These are phyloP conservation scores for Pyrus betulifolia DNA, from an alignment of 306 rosid genomes.

Conservation along the genomic window DNA sequence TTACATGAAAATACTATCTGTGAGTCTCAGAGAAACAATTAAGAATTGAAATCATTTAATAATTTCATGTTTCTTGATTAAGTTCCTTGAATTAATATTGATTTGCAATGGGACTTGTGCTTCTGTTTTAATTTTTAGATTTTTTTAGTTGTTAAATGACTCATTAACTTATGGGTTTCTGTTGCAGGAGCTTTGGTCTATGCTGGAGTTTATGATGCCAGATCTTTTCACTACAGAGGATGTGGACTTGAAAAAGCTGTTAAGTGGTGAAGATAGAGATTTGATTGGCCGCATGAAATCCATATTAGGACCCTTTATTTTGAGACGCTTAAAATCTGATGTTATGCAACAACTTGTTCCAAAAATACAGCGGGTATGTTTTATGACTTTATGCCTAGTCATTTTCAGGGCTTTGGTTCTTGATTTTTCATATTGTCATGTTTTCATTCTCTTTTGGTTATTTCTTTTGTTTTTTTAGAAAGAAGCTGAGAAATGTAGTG, in stretches of 20 bases:
- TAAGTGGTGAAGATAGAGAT: constrained; percentile 67
- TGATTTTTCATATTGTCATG: not conserved
- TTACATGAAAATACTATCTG: no score
- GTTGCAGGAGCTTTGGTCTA: constrained; percentile 90
- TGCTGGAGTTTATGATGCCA: constrained; percentile 97
- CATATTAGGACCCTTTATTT: constrained; percentile 90
- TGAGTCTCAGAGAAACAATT: not conserved
- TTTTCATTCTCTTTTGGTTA: not conserved
- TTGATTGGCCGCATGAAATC: constrained; percentile 86
- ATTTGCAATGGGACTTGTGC: not conserved
- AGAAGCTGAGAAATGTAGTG: constrained; percentile 20
- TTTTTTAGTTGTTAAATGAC: constrained; percentile 1
- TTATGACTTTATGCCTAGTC: not conserved
- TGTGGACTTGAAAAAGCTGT: constrained; percentile 85
- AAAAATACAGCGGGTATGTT: constrained; percentile 65
- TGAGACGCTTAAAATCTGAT: constrained; percentile 91
- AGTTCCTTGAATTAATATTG: not conserved
- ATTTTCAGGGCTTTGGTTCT: constrained; percentile 12
- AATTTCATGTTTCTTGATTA: no score
- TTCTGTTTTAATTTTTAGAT: not conserved
- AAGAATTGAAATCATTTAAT: not conserved
- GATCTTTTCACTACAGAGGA: constrained; percentile 79
- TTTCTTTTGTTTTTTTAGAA: not conserved
- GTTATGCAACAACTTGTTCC: constrained; percentile 98
- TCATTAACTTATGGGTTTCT: constrained; percentile 13